phyloP scores from a whole-genome alignment of 2,329 filamentous ascomycete species.

The Cercospora brassicicola region DNA sequence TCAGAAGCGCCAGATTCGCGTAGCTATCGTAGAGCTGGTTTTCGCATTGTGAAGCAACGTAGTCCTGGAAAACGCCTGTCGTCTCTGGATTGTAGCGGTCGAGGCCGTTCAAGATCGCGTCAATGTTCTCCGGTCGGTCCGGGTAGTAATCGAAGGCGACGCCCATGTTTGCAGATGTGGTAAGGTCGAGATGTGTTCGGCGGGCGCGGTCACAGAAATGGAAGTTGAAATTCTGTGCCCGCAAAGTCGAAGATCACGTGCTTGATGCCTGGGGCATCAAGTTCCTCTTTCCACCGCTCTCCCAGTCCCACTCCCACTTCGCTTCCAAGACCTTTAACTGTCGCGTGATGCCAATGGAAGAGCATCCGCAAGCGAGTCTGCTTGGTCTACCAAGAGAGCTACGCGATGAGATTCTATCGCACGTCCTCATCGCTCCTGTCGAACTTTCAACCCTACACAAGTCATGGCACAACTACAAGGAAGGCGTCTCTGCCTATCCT shows the following conservation, averaged over 20 bases:
- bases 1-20: constrained; percentile 91
- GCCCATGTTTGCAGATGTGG: constrained; percentile 41
- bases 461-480: constrained; percentile 19
- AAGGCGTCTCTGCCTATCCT: constrained; percentile 25
- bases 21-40: constrained; percentile 92
- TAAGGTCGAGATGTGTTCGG: neutral
- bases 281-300: neutral
- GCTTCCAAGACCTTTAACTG: neutral
- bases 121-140: constrained; percentile 88
- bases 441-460: constrained; percentile 30
- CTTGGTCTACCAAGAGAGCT: constrained; percentile 32
- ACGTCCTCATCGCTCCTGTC: constrained; percentile 26
- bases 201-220: neutral
- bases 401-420: constrained; percentile 29
- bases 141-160: constrained; percentile 79
- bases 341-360: neutral
- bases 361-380: constrained; percentile 14
- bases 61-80: constrained; percentile 87
- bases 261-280: neutral
- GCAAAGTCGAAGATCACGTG: neutral
- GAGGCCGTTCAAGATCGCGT: constrained; percentile 90
- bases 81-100: constrained; percentile 99
- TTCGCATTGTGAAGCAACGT: constrained; percentile 93
- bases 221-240: constrained; percentile 18
- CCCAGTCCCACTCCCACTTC: neutral